Base-by-base conservation (phyloP, 164 flowering plant species). In the Berberis vulgaris region DNA sequence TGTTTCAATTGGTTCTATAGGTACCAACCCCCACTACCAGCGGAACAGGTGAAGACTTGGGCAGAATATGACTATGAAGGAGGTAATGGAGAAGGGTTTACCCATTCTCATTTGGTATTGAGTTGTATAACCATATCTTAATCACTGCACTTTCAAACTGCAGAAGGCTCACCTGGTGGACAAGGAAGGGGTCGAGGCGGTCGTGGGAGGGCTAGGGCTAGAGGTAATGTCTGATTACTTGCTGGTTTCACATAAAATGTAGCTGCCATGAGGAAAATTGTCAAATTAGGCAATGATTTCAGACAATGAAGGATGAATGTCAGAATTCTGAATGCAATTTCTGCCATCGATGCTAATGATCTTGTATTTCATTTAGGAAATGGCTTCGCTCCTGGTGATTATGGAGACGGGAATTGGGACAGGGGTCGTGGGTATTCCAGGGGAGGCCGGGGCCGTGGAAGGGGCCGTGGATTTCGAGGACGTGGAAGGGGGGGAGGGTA, bases 1-100 rank as follows among this genome's bases (percentile, higher is more conserved):
- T 26, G 26, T 26, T 26, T 26, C 26, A 26, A 26, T 26, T 26
- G 26, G 26, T 26, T 26, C 26, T 26, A 26, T 59, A 80, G 83
- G 54, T 80, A 78, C 59, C 86, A 82, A 61, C 68, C 76, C 8
- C 86, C 86, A 39, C 61, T 82, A 41, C 82, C 86, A 13, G 74
- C 54, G 64, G 83, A 82, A 49, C 82, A 78, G 70, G 82, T 82
- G 69, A 78, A 75, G 54, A 79, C 83, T 41, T 73, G 61, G 61
- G 62, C 60, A 60, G 83, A 82, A 6, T 65, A 45, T 59, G 83
- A 78, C 1, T 71, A 75, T 68, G 83, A 75, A 38, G 77, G 78
- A 76, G 86, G 86, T 77, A 65, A 66, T 26, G 4, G 26, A 26
- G 26, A 1, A 11, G 0, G 12, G 13, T 47, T 5, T 52, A 3